These are phyloP conservation scores for Dendrobium catenatum DNA, from an alignment of 106 monocot species.

Conservation along the genomic window DNA sequence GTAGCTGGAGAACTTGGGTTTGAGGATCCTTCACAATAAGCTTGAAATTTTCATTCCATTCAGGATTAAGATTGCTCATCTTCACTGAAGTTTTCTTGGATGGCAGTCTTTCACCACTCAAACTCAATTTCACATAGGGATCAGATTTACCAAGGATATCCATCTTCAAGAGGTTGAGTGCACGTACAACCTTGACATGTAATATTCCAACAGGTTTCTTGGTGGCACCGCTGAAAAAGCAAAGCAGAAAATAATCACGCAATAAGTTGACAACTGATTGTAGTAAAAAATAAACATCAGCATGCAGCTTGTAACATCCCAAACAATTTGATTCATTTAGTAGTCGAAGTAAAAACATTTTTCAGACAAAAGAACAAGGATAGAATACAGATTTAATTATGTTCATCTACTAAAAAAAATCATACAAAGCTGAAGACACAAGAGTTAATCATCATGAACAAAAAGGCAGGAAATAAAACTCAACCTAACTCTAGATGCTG, in stretches of 20 bases:
- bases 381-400: too few species aligned
- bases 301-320: too few species aligned
- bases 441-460: too few species aligned
- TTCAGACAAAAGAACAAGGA: too few species aligned
- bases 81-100: constrained; percentile 83
- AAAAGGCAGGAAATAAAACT: too few species aligned
- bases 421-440: too few species aligned
- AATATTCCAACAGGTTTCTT: constrained; percentile 86
- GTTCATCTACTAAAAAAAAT: too few species aligned
- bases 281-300: too few species aligned
- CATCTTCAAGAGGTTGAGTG: constrained; percentile 82
- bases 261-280: not conserved
- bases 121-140: constrained; percentile 75
- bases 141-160: constrained; percentile 92
- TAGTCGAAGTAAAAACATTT: too few species aligned
- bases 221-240: constrained; percentile 44
- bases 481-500: too few species aligned
- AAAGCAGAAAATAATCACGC: not conserved
- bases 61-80: constrained; percentile 89
- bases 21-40: constrained; percentile 81
- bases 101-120: constrained; percentile 74
- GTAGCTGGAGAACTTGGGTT: constrained; percentile 80
- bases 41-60: constrained; percentile 88
- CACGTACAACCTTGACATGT: constrained; percentile 75
- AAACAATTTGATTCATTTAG: too few species aligned